Evolutionary conservation across 352 stramenopile genomes (phyloP), one percentile per base, ranked within the genome.

Genomic region (Phytopythium aichiense): DNA sequence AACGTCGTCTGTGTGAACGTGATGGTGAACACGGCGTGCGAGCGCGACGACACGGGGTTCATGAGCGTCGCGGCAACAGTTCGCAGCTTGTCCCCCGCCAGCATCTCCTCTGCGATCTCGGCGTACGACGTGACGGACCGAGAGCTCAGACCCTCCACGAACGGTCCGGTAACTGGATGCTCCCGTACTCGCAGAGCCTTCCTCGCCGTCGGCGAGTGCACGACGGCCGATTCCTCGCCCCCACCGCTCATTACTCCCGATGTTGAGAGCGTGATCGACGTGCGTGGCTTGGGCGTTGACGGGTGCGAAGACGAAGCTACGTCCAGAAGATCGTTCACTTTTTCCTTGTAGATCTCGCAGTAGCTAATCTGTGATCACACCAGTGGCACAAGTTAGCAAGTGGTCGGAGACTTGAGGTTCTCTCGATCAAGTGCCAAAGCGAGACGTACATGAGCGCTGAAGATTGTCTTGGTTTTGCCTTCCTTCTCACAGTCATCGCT

Each of bases 1-100:
- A 91, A 81, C 7, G 76, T 80, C 15, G 83, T 91, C 56, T 94
- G 86, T 1, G 82, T 94, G 46, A 94, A 77, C 9, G 97, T 97
- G 65, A 99, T 97, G 18, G 89, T 98, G 62, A 99, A 99, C 55
- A 99, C 95, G 0, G 93, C 95, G 69, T 99, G 96, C 13, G 94
- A 99, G 7, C 97, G 88, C 18, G 92, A 98, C 0, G 92, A 98
- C 3, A 94, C 91, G 1, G 91, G 65, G 77, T 99, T 99, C 97
- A 99, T 99, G 2, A 98, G 76, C 20, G 96, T 99, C 12, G 91
- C 85, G 0, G 92, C 96, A 7, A 98, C 94, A 2, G 90, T 98
- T 13, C 97, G 69, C 37, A 99, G 91, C 61, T 98, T 98, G 62
- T 98, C 97, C 8, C 97, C 97, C 12, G 81, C 76, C 0, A 91